Conservation (phyloP, 352 stramenopile species). For the Blastocystis sp. region DNA sequence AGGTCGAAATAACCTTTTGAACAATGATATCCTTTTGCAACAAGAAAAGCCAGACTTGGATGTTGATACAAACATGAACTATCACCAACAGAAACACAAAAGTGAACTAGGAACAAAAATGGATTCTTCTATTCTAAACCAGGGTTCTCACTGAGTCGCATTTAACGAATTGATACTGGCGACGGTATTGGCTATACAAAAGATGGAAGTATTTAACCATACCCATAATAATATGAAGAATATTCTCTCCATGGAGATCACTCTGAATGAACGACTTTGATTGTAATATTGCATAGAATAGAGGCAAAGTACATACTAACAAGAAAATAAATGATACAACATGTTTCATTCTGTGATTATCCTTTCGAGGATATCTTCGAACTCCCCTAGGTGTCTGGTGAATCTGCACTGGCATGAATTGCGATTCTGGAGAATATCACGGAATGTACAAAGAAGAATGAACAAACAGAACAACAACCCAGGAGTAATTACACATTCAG, state of each 20-base stretch:
- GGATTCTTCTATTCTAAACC: neutral
- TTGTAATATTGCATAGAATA: neutral
- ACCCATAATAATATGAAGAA: conserved; percentile 8
- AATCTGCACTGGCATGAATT: neutral
- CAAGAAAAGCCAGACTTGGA: neutral
- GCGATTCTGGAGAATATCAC: too few species aligned
- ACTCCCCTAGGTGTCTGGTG: neutral
- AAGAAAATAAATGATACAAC: neutral
- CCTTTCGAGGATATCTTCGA: neutral
- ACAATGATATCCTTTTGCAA: neutral
- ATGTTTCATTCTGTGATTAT: neutral
- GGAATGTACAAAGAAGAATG: neutral
- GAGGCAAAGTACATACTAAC: neutral
- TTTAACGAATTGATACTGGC: neutral
- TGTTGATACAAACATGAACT: neutral
- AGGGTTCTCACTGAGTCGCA: neutral
- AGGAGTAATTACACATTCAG: neutral
- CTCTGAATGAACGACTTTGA: neutral
- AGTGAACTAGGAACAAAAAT: neutral
- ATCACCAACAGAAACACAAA: neutral
- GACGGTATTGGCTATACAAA: neutral
- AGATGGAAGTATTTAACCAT: neutral
- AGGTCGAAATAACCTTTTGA: conserved; percentile 66
- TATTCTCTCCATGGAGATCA: neutral
- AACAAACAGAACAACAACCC: conserved; percentile 21